phyloP scores from a whole-genome alignment of 75 land plant genomes.

The Sequoia sempervirens region DNA sequence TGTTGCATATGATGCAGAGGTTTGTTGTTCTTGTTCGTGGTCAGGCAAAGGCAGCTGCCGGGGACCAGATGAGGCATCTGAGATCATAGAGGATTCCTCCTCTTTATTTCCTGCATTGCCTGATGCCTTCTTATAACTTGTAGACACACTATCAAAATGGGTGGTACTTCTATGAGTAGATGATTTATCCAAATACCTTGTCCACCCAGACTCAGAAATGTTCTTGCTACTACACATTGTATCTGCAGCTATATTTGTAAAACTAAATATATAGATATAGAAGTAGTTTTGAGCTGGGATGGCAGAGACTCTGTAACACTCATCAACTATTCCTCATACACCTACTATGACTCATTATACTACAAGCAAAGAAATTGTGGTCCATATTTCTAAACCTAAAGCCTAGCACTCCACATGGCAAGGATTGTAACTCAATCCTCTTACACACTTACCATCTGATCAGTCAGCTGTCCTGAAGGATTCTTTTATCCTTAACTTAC shows the following conservation, averaged over 20 bases:
- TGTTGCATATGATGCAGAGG: neutral
- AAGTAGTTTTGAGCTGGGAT: neutral
- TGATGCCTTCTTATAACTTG: neutral
- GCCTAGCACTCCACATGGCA: too few relatives aligned
- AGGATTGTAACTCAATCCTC: too few relatives aligned
- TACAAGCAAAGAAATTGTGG: too few relatives aligned
- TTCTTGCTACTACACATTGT: neutral
- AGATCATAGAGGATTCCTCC: neutral
- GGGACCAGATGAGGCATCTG: neutral
- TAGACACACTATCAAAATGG: neutral
- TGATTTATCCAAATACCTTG: neutral
- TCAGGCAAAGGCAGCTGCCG: neutral
- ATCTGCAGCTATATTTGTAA: neutral
- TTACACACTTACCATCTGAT: too few relatives aligned
- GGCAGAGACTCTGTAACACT: too few relatives aligned
- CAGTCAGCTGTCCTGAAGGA: too few relatives aligned
- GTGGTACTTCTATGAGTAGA: neutral
- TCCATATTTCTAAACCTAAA: too few relatives aligned
- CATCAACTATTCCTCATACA: too few relatives aligned
- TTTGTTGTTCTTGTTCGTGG: neutral
- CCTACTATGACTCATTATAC: too few relatives aligned
- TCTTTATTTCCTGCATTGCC: neutral
- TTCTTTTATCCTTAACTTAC: too few relatives aligned
- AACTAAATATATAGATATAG: too few relatives aligned
- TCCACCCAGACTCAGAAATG: conserved; percentile 1